These are phyloP conservation scores for Symbiodinium pilosum DNA, from an alignment of 73 alveolate species.

Conservation along the genomic window DNA sequence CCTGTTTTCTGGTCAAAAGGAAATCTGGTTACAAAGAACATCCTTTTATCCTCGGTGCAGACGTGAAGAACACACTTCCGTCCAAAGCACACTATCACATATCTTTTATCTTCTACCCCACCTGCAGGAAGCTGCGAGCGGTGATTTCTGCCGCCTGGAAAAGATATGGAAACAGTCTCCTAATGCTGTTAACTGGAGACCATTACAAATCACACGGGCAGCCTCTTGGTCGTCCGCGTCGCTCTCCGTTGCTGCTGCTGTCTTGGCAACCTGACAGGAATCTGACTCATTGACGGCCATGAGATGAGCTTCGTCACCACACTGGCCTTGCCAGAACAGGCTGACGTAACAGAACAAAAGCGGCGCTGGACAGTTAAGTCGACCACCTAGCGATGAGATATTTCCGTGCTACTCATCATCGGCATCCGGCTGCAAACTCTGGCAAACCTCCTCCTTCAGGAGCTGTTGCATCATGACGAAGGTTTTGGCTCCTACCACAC, in stretches of 20 bases:
- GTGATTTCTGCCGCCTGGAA: background rate
- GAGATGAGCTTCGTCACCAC: background rate
- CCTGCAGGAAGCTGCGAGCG: conserved; percentile 16
- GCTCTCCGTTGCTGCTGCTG: background rate
- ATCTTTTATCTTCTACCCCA: too few species aligned
- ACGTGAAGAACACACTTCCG: too few species aligned
- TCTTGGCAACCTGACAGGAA: background rate
- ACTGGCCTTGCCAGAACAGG: background rate
- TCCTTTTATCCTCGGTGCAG: too few species aligned
- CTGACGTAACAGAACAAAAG: background rate
- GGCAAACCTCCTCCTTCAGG: background rate
- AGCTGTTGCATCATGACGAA: background rate
- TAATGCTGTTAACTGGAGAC: background rate
- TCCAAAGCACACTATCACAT: too few species aligned
- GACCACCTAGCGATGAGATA: background rate
- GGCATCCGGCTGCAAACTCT: background rate
- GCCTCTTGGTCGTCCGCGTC: background rate
- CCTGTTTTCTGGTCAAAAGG: too few species aligned
- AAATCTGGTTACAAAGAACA: too few species aligned
- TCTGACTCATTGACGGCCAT: background rate
- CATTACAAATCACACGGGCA: background rate
- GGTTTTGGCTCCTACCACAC: background rate
- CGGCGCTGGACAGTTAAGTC: background rate
- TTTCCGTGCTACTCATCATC: background rate
- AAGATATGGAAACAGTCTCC: too few species aligned